Evolutionary conservation across 2,329 filamentous ascomycete species (phyloP), one percentile per base, ranked within the genome.

Genomic region (Fusarium nelsonii): DNA sequence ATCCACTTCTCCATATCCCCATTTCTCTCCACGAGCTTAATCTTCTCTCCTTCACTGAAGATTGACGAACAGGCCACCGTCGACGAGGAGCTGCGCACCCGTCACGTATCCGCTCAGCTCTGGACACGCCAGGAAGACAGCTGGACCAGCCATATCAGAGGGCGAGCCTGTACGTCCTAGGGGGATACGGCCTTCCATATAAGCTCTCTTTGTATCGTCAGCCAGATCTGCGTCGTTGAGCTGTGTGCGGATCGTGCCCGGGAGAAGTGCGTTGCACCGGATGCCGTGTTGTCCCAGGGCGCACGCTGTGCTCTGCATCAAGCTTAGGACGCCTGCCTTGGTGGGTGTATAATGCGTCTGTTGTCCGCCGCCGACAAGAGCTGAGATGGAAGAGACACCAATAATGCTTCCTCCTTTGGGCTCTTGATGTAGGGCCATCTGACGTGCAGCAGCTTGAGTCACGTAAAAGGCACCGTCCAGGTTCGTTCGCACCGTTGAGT

Each of bases 271-370:
- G 78, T 97, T 97, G 77, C 93, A 97, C 53, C 93, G 81, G 56
- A 97, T 94, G 7, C 84, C 83, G 78, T 96, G 87, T 74, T 88
- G 86, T 0, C 93, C 93, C 44, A 97, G 80, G 10, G 93, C 92
- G 34, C 92, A 91, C 0, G 93, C 93, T 37, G 88, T 89, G 69
- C 90, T 93, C 82, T 97, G 93, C 88, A 97, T 96, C 44, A 97
- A 83, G 46, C 88, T 92, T 37, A 92, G 77, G 4, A 97, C 86
- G 4, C 92, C 93, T 0, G 93, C 93, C 79, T 97, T 97, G 16
- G 93, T 97, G 11, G 93, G 92, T 16, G 93, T 97, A 80, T 97
- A 97, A 77, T 97, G 93, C 28, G 88, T 90, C 81, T 97, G 93
- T 46, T 85, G 83, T 0, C 90, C 92, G 43, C 93, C 93, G 37